These are phyloP conservation scores for Trichaptum fuscoviolaceum DNA, from an alignment of 768 basidiomycete genomes.

Conservation along the genomic window DNA sequence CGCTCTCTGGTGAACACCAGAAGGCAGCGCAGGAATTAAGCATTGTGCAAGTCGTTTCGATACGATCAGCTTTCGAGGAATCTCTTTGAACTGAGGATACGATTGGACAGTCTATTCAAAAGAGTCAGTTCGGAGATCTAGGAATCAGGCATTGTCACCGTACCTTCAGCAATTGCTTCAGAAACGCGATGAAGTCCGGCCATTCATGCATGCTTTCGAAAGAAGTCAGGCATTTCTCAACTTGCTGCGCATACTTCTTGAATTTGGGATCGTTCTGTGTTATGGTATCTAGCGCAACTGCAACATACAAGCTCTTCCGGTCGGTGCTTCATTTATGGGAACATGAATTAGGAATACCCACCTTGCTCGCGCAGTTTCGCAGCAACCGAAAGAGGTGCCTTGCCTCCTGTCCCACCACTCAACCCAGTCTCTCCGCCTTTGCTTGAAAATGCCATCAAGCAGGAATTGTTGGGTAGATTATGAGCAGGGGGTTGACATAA, in stretches of 20 bases:
- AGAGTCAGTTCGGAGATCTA: not conserved
- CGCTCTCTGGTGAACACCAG: constrained; percentile 94
- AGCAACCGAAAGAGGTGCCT: not conserved
- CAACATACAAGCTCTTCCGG: not conserved
- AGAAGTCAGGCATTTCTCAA: constrained; percentile 87
- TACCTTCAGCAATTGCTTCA: constrained; percentile 91
- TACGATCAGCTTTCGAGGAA: constrained; percentile 90
- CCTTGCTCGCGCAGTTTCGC: constrained; percentile 1
- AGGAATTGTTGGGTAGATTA: not conserved
- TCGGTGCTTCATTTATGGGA: not conserved
- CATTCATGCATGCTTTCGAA: constrained; percentile 98
- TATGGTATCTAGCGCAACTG: not conserved
- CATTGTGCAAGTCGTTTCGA: constrained; percentile 95
- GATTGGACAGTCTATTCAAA: constrained; percentile 77
- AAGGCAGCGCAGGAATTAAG: constrained; percentile 93
- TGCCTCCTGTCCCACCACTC: not conserved
- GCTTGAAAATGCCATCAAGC: not conserved
- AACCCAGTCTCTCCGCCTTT: not conserved
- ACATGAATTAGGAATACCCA: not conserved
- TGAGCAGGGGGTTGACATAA: not conserved
- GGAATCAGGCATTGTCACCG: constrained; percentile 14
- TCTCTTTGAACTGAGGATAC: constrained; percentile 92
- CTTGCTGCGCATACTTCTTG: constrained; percentile 88
- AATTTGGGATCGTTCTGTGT: constrained; percentile 68
- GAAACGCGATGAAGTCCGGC: constrained; percentile 98